Evolutionary conservation across 345 rosid genomes (phyloP), one percentile per base, ranked within the genome.

Genomic region (Heritiera fomes): DNA sequence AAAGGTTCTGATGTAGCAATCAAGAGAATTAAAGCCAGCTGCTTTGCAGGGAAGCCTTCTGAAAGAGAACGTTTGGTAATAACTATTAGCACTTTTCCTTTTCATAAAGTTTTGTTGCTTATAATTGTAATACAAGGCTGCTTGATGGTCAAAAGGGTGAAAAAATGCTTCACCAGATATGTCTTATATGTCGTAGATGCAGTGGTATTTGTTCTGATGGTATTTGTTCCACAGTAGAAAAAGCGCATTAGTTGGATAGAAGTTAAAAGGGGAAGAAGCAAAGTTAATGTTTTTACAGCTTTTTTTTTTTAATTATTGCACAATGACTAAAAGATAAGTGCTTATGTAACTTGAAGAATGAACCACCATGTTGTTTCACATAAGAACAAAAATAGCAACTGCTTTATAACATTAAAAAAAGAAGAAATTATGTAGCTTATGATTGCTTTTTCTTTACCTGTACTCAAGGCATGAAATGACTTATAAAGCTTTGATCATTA

Each of bases 1-100:
- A 96, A 89, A 86, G 99, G 99, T 83, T 94, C 99, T 77, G 98
- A 96, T 87, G 98, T 96, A 71, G 99, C 99, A 56, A 90, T 94
- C 75, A 96, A 96, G 90, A 91, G 98, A 79, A 96, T 96, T 75
- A 96, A 96, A 87, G 98, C 99, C 43, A 96, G 99, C 86, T 94
- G 98, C 89, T 96, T 96, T 90, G 94, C 98, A 32, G 99, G 99
- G 83, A 96, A 86, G 85, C 98, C 98, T 77, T 87, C 93, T 46
- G 99, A 96, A 87, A 93, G 99, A 87, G 93, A 91, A 85, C 97
- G 95, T 45, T 84, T 87, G 92, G 92, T 89, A 89, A 52, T 78
- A 71, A 56, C 59, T 71, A 10, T 14, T 49, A 7, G 43, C 59
- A 14, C 43, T 49, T 71, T 68, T 49, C 53, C 58, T 43, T 47